Base-by-base conservation (phyloP, 257 asterid species). In the Nicotiana noctiflora region DNA sequence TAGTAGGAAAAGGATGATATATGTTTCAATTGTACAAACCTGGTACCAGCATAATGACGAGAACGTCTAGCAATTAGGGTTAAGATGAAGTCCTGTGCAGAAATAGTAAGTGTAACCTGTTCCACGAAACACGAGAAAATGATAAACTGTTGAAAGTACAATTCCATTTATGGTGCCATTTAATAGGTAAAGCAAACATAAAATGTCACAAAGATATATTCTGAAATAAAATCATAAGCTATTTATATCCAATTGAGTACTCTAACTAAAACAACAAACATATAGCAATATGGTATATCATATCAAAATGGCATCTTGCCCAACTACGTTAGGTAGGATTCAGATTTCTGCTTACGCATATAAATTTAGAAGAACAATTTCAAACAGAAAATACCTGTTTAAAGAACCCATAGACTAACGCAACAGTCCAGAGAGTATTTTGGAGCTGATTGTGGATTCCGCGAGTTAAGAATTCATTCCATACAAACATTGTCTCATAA, bases 1-100 rank as follows among this genome's bases (percentile, higher is more conserved):
- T 11, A 51, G 17, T 4, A 51, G 56, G 7, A 31, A 13, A 68
- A 70, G 77, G 8, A 70, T 21, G 37, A 21, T 11, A 19, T 21
- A 44, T 6, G 37, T 21, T 70, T 70, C 19, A 21, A 60, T 60
- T 46, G 49, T 44, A 79, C 77, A 25, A 60, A 95, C 99, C 99
- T 95, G 89, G 98, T 93, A 79, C 99, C 99, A 75, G 99, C 99
- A 76, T 89, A 93, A 86, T 95, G 99, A 80, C 98, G 96, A n/a
- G 99, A 95, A 46, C 99, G 93, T 76, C 99, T 90, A 40, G 99
- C 96, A 84, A 95, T 86, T 19, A 95, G 97, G 83, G 92, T 91
- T 72, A 95, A 85, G 78, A 70, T 81, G 89, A 91, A 89, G 44
- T 88, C 92, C 72, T 90, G 90, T 52, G 89, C 93, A 80, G 88